Conservation (phyloP, 805 yeast species). For the Cyberlindnera maritima region DNA sequence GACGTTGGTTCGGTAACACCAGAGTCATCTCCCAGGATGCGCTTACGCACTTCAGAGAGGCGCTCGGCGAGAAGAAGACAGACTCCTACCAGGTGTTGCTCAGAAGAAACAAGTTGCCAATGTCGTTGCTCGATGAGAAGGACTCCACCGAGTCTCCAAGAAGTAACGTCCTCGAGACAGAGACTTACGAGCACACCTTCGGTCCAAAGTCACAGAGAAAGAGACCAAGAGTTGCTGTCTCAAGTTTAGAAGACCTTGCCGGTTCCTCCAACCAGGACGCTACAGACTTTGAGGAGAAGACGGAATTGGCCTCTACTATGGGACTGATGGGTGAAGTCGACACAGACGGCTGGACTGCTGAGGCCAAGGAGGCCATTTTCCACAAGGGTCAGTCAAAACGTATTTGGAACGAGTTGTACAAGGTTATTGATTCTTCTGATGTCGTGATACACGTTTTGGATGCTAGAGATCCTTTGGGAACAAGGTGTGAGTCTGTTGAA, state of each 20-base stretch:
- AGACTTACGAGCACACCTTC: conserved; percentile 74
- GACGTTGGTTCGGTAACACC: conserved; percentile 97
- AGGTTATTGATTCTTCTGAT: conserved; percentile 96
- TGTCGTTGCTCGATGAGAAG: conserved; percentile 90
- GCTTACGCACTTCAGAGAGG: conserved; percentile 87
- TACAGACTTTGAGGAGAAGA: conserved; percentile 65
- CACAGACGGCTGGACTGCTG: conserved; percentile 81
- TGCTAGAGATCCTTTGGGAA: conserved; percentile 97
- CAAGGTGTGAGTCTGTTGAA: conserved; percentile 91
- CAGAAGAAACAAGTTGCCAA: conserved; percentile 88
- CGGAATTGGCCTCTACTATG: conserved; percentile 67
- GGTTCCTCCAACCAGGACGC: conserved; percentile 53
- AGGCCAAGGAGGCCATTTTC: conserved; percentile 94
- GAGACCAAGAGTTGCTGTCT: conserved; percentile 78
- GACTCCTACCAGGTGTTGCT: conserved; percentile 85
- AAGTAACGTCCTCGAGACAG: conserved; percentile 83
- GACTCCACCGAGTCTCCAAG: conserved; percentile 74
- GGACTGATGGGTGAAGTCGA: conserved; percentile 71
- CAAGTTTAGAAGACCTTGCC: conserved; percentile 78
- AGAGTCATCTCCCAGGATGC: conserved; percentile 98
- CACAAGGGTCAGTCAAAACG: conserved; percentile 97
- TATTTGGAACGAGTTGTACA: conserved; percentile 96
- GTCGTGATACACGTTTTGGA: conserved; percentile 95
- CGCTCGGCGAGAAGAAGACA: conserved; percentile 79
- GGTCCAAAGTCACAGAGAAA: conserved; percentile 96